Percentiles rank a stretch among this genome's conserved stretches.
Evolutionary conservation across 2,329 filamentous ascomycete genomes (phyloP).

Genomic region (Botrytis deweyae): DNA sequence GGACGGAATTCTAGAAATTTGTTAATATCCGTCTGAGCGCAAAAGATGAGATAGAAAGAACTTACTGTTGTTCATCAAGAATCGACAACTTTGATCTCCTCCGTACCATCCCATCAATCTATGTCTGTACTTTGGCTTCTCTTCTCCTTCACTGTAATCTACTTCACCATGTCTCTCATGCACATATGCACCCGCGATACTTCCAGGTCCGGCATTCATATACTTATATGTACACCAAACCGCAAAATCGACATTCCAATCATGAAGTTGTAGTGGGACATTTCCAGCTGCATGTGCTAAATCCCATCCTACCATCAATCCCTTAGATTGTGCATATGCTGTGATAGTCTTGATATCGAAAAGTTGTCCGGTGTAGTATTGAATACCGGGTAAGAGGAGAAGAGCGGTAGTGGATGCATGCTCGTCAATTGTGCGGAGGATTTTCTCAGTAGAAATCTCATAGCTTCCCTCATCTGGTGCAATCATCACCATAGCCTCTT

Average conservation of each 20-base stretch:
- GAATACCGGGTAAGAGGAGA: slow-evolving; percentile 79
- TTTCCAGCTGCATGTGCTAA: slow-evolving; percentile 86
- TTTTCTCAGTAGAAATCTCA: slow-evolving; percentile 68
- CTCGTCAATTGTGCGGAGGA: slow-evolving; percentile 70
- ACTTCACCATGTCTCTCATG: slow-evolving; percentile 71
- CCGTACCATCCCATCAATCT: slow-evolving; percentile 87
- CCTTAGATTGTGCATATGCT: slow-evolving; percentile 66
- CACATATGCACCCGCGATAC: slow-evolving; percentile 78
- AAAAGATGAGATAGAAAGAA: slow-evolving; percentile 29
- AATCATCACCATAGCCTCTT: slow-evolving; percentile 71
- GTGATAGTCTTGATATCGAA: slow-evolving; percentile 84
- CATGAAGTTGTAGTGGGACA: slow-evolving; percentile 73
- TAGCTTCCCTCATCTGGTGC: slow-evolving; percentile 57
- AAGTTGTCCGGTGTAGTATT: slow-evolving; percentile 89
- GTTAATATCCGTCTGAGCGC: slow-evolving; percentile 23
- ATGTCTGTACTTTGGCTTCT: slow-evolving; percentile 55
- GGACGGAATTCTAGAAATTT: slow-evolving; percentile 61
- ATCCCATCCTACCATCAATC: slow-evolving; percentile 81
- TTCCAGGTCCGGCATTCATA: slow-evolving; percentile 80
- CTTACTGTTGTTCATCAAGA: slow-evolving; percentile 72
- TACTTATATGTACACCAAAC: slow-evolving; percentile 97
- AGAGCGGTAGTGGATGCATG: slow-evolving; percentile 73
- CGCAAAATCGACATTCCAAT: slow-evolving; percentile 90
- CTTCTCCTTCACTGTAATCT: slow-evolving; percentile 42
- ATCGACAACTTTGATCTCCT: slow-evolving; percentile 71